Percentiles rank a stretch among this genome's conserved stretches.
Conservation (phyloP, 176 grass and related monocot genomes). For the Cenchrus purpureus region DNA sequence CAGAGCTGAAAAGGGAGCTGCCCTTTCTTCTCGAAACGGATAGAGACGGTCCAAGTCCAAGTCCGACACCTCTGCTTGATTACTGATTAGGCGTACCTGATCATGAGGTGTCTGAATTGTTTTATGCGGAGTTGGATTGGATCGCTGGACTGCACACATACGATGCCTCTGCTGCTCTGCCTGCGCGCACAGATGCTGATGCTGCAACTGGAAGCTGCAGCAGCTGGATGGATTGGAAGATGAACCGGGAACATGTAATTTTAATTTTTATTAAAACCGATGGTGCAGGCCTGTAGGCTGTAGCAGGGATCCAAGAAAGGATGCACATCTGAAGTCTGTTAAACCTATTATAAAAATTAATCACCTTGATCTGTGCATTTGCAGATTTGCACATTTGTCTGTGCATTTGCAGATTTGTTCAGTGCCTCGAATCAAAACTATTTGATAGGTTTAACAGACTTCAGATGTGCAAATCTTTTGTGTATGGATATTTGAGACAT, state of each 20-base stretch:
- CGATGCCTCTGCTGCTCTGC: background rate
- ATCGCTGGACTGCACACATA: conserved; percentile 1
- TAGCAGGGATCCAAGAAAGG: conserved; percentile 27
- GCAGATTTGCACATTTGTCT: background rate
- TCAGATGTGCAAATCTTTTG: no score
- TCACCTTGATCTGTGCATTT: background rate
- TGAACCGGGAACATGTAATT: background rate
- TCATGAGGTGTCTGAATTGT: conserved; percentile 1
- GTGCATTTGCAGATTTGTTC: background rate
- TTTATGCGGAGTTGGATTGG: background rate
- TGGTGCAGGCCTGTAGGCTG: background rate
- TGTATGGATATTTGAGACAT: no score
- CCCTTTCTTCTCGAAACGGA: conserved; percentile 12
- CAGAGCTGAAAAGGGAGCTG: background rate
- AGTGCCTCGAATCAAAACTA: background rate
- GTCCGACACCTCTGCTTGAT: background rate
- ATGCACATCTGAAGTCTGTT: background rate
- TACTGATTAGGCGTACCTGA: background rate
- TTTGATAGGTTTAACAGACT: no score
- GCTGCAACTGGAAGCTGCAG: background rate
- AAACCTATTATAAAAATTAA: background rate
- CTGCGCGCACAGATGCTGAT: conserved; percentile 7
- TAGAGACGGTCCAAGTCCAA: background rate
- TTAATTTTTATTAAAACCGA: background rate
- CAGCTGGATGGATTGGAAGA: background rate